Evolutionary conservation across 164 flowering plant genomes (phyloP).

Genomic region (Liquidambar formosana): DNA sequence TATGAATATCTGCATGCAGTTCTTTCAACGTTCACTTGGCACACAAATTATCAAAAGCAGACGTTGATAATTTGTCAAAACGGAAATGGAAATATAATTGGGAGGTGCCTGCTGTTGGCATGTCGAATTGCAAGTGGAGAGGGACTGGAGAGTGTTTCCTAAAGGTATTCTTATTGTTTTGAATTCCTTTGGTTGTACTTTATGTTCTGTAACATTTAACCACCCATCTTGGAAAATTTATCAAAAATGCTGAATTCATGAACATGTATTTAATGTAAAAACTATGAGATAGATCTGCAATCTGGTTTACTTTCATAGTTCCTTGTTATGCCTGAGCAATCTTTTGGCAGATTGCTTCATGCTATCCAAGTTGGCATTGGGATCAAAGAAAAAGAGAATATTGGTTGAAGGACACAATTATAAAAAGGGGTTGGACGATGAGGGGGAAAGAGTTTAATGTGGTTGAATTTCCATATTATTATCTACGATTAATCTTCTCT

Average conservation of each 20-base stretch:
- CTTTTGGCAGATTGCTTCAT: not conserved
- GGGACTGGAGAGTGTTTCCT: slow-evolving; percentile 73
- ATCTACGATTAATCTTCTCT: too few species aligned
- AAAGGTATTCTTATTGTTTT: slow-evolving; percentile 35
- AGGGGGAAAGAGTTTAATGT: too few species aligned
- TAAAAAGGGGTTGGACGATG: too few species aligned
- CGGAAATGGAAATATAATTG: slow-evolving; percentile 62
- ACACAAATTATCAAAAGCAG: slow-evolving; percentile 46
- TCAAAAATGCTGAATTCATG: too few species aligned
- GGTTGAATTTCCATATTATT: too few species aligned
- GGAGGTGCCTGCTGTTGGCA: slow-evolving; percentile 62
- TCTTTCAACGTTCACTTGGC: slow-evolving; percentile 56
- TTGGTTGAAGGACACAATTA: not conserved
- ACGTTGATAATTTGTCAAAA: slow-evolving; percentile 41
- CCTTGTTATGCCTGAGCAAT: too few species aligned
- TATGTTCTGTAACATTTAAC: too few species aligned
- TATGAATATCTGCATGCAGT: slow-evolving; percentile 45
- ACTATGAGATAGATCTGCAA: too few species aligned
- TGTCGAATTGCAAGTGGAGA: slow-evolving; percentile 61
- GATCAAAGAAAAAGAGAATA: not conserved
- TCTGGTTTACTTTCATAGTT: too few species aligned
- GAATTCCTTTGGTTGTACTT: not conserved
- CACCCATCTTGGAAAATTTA: too few species aligned
- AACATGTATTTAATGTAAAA: too few species aligned
- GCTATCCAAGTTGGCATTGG: not conserved